These are phyloP conservation scores for Cucurbita ficifolia DNA, from an alignment of 306 rosid species.

Conservation along the genomic window DNA sequence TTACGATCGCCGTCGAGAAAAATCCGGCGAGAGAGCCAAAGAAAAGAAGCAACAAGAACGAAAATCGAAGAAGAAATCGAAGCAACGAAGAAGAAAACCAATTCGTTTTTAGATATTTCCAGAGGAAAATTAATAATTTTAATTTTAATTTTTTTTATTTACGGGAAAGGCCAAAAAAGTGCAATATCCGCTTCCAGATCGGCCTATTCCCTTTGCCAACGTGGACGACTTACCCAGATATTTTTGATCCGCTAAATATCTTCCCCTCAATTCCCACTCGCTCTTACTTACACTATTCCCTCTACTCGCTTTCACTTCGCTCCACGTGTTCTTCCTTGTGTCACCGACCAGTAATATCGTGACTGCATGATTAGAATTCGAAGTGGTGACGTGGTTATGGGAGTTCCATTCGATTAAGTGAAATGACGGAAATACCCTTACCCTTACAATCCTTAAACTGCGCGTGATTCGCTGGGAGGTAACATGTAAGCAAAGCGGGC, in stretches of 20 bases:
- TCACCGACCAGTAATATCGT: not conserved
- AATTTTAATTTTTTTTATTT: not conserved
- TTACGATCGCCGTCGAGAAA: constrained; percentile 16
- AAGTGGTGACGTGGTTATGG: not conserved
- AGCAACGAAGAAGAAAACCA: not conserved
- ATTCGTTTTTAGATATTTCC: constrained; percentile 19
- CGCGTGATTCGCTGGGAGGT: constrained; percentile 1
- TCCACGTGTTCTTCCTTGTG: not conserved
- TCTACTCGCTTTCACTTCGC: not conserved
- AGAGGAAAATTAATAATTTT: not conserved
- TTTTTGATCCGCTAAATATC: constrained; percentile 31
- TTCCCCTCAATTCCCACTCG: not conserved
- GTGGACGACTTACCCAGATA: constrained; percentile 32
- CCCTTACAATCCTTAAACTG: not conserved
- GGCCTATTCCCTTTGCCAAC: constrained; percentile 14
- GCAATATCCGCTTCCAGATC: constrained; percentile 29
- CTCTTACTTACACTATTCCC: not conserved
- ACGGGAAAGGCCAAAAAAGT: constrained; percentile 18
- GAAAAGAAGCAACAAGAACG: not conserved
- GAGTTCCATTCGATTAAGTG: not conserved
- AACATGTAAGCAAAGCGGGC: constrained; percentile 12
- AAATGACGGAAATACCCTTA: not conserved
- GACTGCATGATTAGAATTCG: not conserved
- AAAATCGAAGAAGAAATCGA: constrained; percentile 8
- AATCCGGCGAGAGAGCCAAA: constrained; percentile 4